phyloP scores from a whole-genome alignment of 306 rosid species.

The Luffa acutangula region DNA sequence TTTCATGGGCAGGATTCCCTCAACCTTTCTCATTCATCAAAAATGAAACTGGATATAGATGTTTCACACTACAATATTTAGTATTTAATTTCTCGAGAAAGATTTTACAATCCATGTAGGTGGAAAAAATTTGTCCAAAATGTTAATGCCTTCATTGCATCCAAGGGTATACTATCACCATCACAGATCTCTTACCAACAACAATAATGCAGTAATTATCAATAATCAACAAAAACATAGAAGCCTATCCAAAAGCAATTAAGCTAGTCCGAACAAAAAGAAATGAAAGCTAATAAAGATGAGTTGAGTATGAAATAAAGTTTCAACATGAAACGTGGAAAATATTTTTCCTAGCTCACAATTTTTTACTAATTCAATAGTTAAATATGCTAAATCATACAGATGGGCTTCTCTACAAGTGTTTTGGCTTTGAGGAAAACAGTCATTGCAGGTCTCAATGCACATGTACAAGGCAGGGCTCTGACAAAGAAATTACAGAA shows the following conservation, averaged over 20 bases:
- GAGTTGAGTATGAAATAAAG: not conserved
- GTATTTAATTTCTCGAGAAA: not conserved
- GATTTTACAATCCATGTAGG: not conserved
- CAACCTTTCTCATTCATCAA: not conserved
- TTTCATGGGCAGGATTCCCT: not conserved
- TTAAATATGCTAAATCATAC: not conserved
- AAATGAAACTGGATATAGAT: not conserved
- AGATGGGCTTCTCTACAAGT: not conserved
- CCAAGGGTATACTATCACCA: not conserved
- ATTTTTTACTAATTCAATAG: not conserved
- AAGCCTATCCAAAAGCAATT: not conserved
- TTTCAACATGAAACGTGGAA: not conserved
- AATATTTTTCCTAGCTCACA: not conserved
- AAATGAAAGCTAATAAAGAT: not conserved
- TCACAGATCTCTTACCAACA: not conserved
- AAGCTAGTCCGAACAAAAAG: not conserved
- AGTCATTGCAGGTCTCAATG: not conserved
- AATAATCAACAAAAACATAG: not conserved
- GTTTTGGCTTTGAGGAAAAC: not conserved
- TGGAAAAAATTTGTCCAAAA: not conserved
- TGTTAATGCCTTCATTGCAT: not conserved
- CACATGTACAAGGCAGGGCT: not conserved
- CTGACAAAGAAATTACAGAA: conserved; percentile 2
- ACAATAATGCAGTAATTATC: not conserved
- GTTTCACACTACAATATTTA: not conserved